Evolutionary conservation across 495 filamentous ascomycete species (phyloP).

Genomic region (Pyrenula aspistea): DNA sequence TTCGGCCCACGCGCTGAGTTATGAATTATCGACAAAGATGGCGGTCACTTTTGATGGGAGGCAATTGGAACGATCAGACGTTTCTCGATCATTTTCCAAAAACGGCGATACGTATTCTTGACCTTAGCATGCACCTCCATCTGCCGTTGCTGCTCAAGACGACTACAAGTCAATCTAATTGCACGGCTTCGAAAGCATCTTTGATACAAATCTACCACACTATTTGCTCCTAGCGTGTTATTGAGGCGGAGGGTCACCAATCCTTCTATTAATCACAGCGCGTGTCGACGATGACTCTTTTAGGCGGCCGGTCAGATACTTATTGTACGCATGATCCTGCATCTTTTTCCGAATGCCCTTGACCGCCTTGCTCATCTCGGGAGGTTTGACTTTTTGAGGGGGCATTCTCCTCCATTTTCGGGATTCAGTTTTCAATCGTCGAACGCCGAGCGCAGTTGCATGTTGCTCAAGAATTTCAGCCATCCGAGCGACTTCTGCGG

Average conservation of each 20-base stretch:
- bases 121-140: too few species aligned
- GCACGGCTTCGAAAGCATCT: too few species aligned
- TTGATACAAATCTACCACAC: too few species aligned
- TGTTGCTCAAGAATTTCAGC: background rate
- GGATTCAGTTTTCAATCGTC: background rate
- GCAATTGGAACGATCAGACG: too few species aligned
- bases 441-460: background rate
- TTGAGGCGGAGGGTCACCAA: background rate
- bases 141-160: too few species aligned
- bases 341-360: background rate
- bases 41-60: too few species aligned
- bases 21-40: too few species aligned
- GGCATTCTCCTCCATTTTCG: background rate
- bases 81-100: too few species aligned
- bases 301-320: background rate
- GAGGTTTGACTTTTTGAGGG: background rate
- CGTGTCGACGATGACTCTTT: background rate
- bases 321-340: background rate
- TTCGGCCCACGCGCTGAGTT: too few species aligned
- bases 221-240: too few species aligned
- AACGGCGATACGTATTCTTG: too few species aligned
- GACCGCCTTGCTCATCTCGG: background rate
- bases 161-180: too few species aligned
- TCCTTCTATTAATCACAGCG: background rate
- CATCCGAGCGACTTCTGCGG: background rate